phyloP scores from a whole-genome alignment of 352 stramenopile genomes.

The Aphanomyces stellatus region DNA sequence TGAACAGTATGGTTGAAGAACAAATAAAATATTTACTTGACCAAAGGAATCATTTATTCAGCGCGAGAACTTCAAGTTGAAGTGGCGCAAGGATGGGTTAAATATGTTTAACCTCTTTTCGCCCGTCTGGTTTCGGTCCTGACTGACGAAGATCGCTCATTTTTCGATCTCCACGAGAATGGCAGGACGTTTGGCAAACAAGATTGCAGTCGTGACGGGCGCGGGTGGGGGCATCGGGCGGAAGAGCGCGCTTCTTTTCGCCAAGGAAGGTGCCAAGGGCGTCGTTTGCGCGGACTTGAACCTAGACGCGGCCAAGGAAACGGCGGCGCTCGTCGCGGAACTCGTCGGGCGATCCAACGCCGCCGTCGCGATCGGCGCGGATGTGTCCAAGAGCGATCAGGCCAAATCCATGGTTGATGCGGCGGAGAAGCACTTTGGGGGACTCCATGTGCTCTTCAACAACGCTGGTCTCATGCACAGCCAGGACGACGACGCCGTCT shows the following conservation, averaged over 20 bases:
- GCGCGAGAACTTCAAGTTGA: no score
- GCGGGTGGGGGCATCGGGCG: constrained; percentile 74
- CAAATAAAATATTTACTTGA: no score
- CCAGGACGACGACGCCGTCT: constrained; percentile 66
- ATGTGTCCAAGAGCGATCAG: constrained; percentile 65
- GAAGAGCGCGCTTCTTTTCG: constrained; percentile 75
- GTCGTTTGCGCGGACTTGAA: constrained; percentile 80
- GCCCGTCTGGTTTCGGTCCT: no score
- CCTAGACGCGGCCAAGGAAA: constrained; percentile 51
- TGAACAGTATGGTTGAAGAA: no score
- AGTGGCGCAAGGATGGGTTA: no score
- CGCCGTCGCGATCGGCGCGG: constrained; percentile 43
- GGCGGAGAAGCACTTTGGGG: constrained; percentile 73
- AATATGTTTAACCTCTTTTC: no score
- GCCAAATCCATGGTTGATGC: constrained; percentile 68
- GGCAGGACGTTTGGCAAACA: constrained; percentile 46
- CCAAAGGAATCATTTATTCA: no score
- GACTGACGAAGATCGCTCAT: no score
- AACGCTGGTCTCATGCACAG: constrained; percentile 83
- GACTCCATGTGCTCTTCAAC: constrained; percentile 78
- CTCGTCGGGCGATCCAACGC: constrained; percentile 45
- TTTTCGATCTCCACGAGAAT: no score
- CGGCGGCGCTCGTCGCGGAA: constrained; percentile 38
- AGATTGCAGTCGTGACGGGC: constrained; percentile 78
- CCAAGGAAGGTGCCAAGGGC: constrained; percentile 62